These are phyloP conservation scores for Bolboschoenoplectus hybrid DNA, from an alignment of 202 grass and related monocot species.

Conservation along the genomic window DNA sequence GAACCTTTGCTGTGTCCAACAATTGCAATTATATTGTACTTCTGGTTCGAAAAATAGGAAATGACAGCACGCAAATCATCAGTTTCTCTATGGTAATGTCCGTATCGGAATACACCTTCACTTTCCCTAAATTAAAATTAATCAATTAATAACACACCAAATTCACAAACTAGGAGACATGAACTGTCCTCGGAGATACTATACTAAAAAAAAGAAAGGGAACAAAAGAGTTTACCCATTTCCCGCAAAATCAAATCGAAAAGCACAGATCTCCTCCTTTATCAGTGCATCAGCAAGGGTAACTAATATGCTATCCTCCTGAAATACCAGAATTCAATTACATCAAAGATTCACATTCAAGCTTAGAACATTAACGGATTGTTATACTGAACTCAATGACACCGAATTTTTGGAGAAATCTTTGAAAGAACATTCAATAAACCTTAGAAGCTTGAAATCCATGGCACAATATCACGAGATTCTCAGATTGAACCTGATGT, in stretches of 20 bases:
- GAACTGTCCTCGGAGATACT: not conserved
- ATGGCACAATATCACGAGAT: slow-evolving; percentile 73
- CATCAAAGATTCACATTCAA: not conserved
- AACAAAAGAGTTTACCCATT: slow-evolving; percentile 66
- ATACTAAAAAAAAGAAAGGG: not conserved
- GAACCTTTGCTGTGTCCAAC: slow-evolving; percentile 93
- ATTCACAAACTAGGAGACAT: not conserved
- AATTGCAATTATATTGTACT: slow-evolving; percentile 73
- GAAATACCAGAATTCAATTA: slow-evolving; percentile 19
- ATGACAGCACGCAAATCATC: slow-evolving; percentile 64
- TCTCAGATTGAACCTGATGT: slow-evolving; percentile 53
- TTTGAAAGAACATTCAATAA: slow-evolving; percentile 12
- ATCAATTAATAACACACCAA: not conserved
- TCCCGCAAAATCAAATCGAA: slow-evolving; percentile 92
- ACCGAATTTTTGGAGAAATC: not conserved
- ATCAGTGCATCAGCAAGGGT: slow-evolving; percentile 58
- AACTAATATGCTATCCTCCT: slow-evolving; percentile 79
- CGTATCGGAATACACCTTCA: slow-evolving; percentile 75
- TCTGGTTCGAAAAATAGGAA: slow-evolving; percentile 63
- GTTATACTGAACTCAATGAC: not conserved
- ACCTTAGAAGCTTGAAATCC: slow-evolving; percentile 76
- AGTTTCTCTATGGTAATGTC: slow-evolving; percentile 77
- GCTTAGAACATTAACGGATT: not conserved
- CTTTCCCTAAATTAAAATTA: slow-evolving; percentile 62
- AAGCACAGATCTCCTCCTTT: slow-evolving; percentile 48